Percentiles rank a stretch among this genome's conserved stretches.
These are phyloP conservation scores for Dendrobium chrysotoxum DNA, from an alignment of 106 monocot genomes.

Conservation along the genomic window DNA sequence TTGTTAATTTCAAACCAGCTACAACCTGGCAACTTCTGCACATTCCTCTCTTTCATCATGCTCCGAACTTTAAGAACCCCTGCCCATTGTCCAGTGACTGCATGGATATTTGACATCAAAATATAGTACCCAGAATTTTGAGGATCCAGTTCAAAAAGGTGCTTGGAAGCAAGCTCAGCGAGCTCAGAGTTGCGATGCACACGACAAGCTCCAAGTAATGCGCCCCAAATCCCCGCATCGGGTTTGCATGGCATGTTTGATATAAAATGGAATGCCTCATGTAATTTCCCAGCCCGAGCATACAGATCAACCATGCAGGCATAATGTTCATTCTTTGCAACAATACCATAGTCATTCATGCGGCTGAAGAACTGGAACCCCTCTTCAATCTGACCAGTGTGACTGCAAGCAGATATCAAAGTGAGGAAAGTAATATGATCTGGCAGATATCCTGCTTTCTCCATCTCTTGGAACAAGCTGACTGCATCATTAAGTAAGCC, in stretches of 20 bases:
- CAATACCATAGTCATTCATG: slow-evolving; percentile 53
- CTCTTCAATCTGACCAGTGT: slow-evolving; percentile 62
- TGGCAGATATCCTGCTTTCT: slow-evolving; percentile 49
- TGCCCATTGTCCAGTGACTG: slow-evolving; percentile 60
- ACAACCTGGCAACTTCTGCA: slow-evolving; percentile 68
- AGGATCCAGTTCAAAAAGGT: slow-evolving; percentile 76
- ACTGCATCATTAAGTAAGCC: slow-evolving; percentile 54
- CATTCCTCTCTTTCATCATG: slow-evolving; percentile 73
- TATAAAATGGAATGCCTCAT: slow-evolving; percentile 56
- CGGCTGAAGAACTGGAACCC: slow-evolving; percentile 44
- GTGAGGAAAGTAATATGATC: slow-evolving; percentile 89
- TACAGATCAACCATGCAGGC: slow-evolving; percentile 85
- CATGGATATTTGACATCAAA: slow-evolving; percentile 77
- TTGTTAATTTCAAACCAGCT: slow-evolving; percentile 79
- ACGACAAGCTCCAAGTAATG: slow-evolving; percentile 75
- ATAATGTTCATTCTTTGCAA: slow-evolving; percentile 75
- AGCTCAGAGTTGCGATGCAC: slow-evolving; percentile 54
- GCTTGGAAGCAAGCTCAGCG: slow-evolving; percentile 67
- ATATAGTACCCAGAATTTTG: slow-evolving; percentile 91
- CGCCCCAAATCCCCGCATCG: slow-evolving; percentile 90
- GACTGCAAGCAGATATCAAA: slow-evolving; percentile 80
- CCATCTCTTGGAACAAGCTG: slow-evolving; percentile 60
- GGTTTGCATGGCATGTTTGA: slow-evolving; percentile 51
- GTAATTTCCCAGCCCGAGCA: slow-evolving; percentile 56
- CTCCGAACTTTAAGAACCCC: slow-evolving; percentile 54